Conservation (phyloP, 1,284 basidiomycete genomes). For the Tilletiaria anomala region DNA sequence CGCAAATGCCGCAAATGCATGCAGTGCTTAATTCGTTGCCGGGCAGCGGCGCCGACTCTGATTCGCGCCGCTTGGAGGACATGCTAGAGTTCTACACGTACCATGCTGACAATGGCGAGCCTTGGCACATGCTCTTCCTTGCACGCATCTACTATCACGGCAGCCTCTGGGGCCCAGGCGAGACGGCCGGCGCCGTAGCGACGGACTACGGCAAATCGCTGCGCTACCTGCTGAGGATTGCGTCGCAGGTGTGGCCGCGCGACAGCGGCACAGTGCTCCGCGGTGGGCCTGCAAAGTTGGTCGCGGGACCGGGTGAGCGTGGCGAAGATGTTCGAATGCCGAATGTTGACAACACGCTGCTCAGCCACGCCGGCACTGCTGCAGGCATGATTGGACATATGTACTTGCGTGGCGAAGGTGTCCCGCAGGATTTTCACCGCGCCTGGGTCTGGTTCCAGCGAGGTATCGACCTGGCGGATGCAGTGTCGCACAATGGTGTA, state of each 20-base stretch:
- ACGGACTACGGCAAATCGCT: conserved; percentile 21
- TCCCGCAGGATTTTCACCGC: conserved; percentile 56
- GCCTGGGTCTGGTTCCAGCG: conserved; percentile 91
- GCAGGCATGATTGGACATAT: conserved; percentile 58
- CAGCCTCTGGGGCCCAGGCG: conserved; percentile 25
- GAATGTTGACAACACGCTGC: conserved; percentile 11
- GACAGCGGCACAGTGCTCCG: conserved; percentile 14
- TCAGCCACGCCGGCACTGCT: conserved; percentile 14
- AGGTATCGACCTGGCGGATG: conserved; percentile 55
- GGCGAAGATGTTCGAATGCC: conserved; percentile 18
- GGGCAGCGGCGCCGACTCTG: conserved; percentile 8
- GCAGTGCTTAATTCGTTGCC: conserved; percentile 45
- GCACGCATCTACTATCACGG: conserved; percentile 32
- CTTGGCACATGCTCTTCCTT: conserved; percentile 14
- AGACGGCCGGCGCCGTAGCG: conserved; percentile 23
- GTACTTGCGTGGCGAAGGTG: conserved; percentile 85
- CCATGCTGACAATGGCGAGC: conserved; percentile 20
- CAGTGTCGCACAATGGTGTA: conserved; percentile 72
- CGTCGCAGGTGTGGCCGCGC: conserved; percentile 28
- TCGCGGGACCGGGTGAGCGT: neutral
- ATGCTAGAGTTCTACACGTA: conserved; percentile 52
- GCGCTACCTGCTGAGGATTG: conserved; percentile 14
- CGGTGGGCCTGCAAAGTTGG: conserved; percentile 14
- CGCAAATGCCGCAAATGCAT: conserved; percentile 59
- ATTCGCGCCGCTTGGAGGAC: conserved; percentile 48